Evolutionary conservation across 345 rosid species (phyloP).

Genomic region (Brassica incana): DNA sequence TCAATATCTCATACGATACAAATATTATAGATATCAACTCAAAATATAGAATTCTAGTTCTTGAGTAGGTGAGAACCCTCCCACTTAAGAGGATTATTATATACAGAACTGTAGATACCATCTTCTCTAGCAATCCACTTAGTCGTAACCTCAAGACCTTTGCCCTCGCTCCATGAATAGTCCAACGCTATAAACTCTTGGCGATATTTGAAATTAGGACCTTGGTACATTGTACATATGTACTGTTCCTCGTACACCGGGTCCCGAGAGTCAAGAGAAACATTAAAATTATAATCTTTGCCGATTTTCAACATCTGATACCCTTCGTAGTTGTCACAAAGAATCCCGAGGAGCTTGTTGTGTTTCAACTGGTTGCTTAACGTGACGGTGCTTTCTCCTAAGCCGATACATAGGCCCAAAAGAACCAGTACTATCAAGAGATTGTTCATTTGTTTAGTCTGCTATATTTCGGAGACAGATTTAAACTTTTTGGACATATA

Average conservation of each 20-base stretch:
- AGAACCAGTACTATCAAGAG: not conserved
- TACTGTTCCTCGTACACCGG: not conserved
- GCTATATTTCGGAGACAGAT: not conserved
- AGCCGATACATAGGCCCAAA: constrained; percentile 3
- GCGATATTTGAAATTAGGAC: constrained; percentile 32
- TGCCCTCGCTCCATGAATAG: constrained; percentile 19
- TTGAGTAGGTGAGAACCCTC: constrained; percentile 20
- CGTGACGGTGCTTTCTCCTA: constrained; percentile 26
- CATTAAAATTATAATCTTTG: not conserved
- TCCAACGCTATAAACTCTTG: constrained; percentile 28
- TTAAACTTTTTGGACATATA: not conserved
- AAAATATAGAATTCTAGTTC: not conserved
- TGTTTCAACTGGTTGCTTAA: constrained; percentile 25
- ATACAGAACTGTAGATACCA: constrained; percentile 25
- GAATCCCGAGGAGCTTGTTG: constrained; percentile 29
- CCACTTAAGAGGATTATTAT: constrained; percentile 23
- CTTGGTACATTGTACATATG: constrained; percentile 26
- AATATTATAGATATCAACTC: too few species aligned
- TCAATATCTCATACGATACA: not conserved
- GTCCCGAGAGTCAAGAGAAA: not conserved
- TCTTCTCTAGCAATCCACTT: constrained; percentile 31
- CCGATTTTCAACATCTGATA: constrained; percentile 4
- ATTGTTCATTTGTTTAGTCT: constrained; percentile 11
- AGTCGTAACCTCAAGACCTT: not conserved
- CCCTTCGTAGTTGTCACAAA: not conserved